Evolutionary conservation across 257 asterid species (phyloP).

Genomic region (Solanum paucissectum): DNA sequence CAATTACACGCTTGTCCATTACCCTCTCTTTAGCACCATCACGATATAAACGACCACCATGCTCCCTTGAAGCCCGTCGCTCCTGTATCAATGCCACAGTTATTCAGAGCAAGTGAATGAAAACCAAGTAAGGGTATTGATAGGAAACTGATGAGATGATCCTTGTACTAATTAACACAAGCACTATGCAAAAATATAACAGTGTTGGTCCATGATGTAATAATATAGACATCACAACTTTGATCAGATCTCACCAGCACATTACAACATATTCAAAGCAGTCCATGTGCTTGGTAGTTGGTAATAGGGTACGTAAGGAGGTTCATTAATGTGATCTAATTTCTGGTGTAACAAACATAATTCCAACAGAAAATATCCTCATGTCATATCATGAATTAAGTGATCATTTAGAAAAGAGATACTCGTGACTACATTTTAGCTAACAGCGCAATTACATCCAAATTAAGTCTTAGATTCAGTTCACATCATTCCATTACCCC

Average conservation of each 20-base stretch:
- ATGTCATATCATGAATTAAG: not conserved
- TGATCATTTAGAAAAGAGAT: not conserved
- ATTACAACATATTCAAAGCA: not conserved
- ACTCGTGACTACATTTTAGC: not conserved
- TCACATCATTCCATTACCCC: not conserved
- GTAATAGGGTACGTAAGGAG: not conserved
- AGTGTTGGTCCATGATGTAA: not conserved
- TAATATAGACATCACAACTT: not conserved
- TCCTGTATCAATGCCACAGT: conserved; percentile 32
- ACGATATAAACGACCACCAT: conserved; percentile 21
- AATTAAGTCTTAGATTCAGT: not conserved
- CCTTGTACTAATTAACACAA: not conserved
- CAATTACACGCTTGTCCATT: conserved; percentile 35
- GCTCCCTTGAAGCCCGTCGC: conserved; percentile 44
- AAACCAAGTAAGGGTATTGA: not conserved
- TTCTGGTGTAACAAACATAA: not conserved
- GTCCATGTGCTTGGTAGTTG: not conserved
- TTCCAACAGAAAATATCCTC: not conserved
- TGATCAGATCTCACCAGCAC: not conserved
- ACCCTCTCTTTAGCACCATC: conserved; percentile 29
- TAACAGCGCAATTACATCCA: not conserved
- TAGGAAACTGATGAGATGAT: not conserved
- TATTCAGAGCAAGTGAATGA: not conserved
- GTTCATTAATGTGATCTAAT: not conserved
- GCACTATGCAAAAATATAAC: not conserved